A percentile compares a stretch with the other conserved stretches of the same genome.
Evolutionary conservation across 2,329 filamentous ascomycete species (phyloP).

Genomic region (Bipolaris oryzae): DNA sequence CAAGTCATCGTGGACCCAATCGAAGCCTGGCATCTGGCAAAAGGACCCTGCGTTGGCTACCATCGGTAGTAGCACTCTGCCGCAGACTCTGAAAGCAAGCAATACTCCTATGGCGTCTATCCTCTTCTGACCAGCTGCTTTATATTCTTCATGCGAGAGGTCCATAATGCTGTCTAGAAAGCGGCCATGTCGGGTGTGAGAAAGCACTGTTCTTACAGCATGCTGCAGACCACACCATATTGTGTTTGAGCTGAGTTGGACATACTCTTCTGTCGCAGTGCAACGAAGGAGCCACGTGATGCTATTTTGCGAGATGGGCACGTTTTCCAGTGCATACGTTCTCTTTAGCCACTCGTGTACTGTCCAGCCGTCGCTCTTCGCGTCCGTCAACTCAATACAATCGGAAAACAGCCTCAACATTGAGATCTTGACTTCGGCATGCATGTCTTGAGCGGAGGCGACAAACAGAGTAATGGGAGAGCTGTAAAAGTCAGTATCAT

Average conservation of each 20-base stretch:
- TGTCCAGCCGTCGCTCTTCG: background rate
- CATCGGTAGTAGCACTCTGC: background rate
- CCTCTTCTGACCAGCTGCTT: background rate
- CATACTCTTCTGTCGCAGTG: background rate
- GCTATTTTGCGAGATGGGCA: background rate
- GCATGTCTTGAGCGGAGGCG: background rate
- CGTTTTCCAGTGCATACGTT: background rate
- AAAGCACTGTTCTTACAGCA: background rate
- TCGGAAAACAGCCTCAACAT: background rate
- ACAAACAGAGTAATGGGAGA: background rate
- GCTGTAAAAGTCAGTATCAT: background rate
- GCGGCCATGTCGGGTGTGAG: background rate
- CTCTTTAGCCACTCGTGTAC: background rate
- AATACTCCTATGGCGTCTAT: background rate
- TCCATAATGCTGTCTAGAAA: background rate
- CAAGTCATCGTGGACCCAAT: background rate
- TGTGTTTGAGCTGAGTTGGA: background rate
- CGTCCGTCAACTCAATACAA: background rate
- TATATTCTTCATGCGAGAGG: background rate
- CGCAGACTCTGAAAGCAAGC: background rate
- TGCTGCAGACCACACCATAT: background rate
- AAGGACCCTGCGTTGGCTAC: background rate
- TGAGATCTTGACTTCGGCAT: background rate
- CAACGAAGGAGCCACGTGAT: background rate
- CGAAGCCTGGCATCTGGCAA: background rate